These are phyloP conservation scores for Teunomyces barrocoloradensis DNA, from an alignment of 805 yeast genomes.

Conservation along the genomic window DNA sequence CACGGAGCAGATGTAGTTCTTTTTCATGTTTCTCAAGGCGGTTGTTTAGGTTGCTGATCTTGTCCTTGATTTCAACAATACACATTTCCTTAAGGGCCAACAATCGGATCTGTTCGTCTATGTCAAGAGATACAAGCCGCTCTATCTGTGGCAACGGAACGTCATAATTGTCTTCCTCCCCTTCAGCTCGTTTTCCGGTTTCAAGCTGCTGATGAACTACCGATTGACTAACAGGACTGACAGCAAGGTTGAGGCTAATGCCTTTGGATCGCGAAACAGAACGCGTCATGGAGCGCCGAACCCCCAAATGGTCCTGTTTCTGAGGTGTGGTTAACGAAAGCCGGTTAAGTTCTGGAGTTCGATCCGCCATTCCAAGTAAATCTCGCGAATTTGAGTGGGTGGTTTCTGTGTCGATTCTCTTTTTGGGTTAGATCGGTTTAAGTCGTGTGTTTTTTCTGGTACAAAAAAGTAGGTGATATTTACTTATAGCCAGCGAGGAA, in stretches of 20 bases:
- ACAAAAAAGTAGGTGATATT: not conserved
- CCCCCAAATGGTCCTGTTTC: not conserved
- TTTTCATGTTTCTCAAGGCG: slow-evolving; percentile 41
- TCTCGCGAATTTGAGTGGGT: not conserved
- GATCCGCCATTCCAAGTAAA: not conserved
- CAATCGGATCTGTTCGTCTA: slow-evolving; percentile 55
- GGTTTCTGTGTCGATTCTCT: too few species aligned
- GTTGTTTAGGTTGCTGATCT: slow-evolving; percentile 42
- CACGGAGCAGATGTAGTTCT: slow-evolving; percentile 52
- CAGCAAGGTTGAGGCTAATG: slow-evolving; percentile 31
- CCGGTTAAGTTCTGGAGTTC: not conserved
- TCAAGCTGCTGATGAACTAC: not conserved
- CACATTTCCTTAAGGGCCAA: slow-evolving; percentile 70
- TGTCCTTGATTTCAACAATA: slow-evolving; percentile 60
- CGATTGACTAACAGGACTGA: slow-evolving; percentile 19
- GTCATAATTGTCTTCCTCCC: slow-evolving; percentile 23
- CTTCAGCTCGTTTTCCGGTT: not conserved
- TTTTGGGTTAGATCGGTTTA: not conserved
- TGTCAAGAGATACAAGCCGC: slow-evolving; percentile 29
- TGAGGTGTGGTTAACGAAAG: not conserved
- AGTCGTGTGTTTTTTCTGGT: slow-evolving; percentile 1
- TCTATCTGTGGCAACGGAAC: slow-evolving; percentile 31
- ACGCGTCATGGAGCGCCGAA: not conserved
- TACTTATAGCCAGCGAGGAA: not conserved
- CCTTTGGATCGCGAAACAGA: slow-evolving; percentile 20